Evolutionary conservation across 768 basidiomycete genomes (phyloP).

Genomic region (Floccularia luteovirens): DNA sequence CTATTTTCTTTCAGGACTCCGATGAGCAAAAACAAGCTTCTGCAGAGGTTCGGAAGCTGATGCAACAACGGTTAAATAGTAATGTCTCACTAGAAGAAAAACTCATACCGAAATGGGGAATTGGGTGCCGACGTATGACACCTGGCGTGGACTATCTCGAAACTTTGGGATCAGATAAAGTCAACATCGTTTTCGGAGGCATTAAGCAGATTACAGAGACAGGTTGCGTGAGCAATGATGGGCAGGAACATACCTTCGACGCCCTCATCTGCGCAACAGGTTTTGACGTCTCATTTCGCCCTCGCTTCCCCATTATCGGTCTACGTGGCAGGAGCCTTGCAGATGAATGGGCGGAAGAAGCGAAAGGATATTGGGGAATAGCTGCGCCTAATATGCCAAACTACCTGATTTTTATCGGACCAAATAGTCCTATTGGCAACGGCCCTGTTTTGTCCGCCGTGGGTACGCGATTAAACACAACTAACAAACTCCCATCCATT

Average conservation of each 20-base stretch:
- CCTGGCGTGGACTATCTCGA: slow-evolving; percentile 26
- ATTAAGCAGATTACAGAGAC: slow-evolving; percentile 19
- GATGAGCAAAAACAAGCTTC: slow-evolving; percentile 20
- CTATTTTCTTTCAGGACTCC: slow-evolving; percentile 21
- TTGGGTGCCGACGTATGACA: slow-evolving; percentile 26
- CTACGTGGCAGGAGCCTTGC: slow-evolving; percentile 14
- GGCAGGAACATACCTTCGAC: slow-evolving; percentile 22
- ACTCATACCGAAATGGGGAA: slow-evolving; percentile 23
- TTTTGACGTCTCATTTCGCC: slow-evolving; percentile 23
- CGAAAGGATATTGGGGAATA: slow-evolving; percentile 21
- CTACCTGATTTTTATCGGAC: slow-evolving; percentile 23
- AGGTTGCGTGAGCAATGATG: slow-evolving; percentile 19
- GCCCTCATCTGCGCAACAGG: slow-evolving; percentile 29
- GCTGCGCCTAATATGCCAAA: slow-evolving; percentile 24
- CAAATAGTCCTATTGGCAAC: slow-evolving; percentile 26
- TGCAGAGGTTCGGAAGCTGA: slow-evolving; percentile 20
- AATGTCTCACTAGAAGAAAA: slow-evolving; percentile 35
- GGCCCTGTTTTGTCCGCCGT: slow-evolving; percentile 21
- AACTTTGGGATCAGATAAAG: slow-evolving; percentile 19
- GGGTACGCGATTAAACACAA: slow-evolving; percentile 15
- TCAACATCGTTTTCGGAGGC: slow-evolving; percentile 20
- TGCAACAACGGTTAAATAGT: slow-evolving; percentile 31
- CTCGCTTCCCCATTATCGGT: slow-evolving; percentile 24
- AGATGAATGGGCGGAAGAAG: slow-evolving; percentile 23
- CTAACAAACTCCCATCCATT: background rate